Evolutionary conservation across 306 rosid species (phyloP), one percentile per base, ranked within the genome.

Genomic region (Dryas octopetala): DNA sequence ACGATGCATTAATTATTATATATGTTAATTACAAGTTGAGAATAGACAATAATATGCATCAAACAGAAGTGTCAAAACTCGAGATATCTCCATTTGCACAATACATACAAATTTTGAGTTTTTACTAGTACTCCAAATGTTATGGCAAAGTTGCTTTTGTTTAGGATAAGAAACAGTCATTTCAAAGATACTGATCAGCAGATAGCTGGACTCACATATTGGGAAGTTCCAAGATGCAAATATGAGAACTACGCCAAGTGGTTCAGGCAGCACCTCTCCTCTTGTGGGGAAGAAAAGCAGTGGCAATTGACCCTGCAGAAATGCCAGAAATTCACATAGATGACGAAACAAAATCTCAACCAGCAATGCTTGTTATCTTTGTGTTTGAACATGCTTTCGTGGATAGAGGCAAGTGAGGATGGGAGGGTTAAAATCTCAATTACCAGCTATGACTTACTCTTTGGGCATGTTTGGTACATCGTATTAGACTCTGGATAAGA

Each of bases 171-270:
- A 41, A n/a, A 19, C 19, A 17, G 4, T n/a, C 19, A 54, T 14
- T 15, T 43, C 3, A 19, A 0, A 45, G 41, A 45, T 9, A 10
- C 23, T 40, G 3, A 7, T 28, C 5, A 61, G 41, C 50, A 32
- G 53, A 68, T 41, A 44, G 47, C 7, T 70, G 76, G 43, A 84
- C 98, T 91, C 89, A 94, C 98, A 53, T 40, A 94, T 72, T 50
- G 97, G 98, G 85, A 90, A 88, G 84, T 94, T 94, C 98, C 98
- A 94, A 43, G 96, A 79, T 5, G 95, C 70, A 81, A 94, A 81
- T 73, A 94, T 83, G 76, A 94, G 96, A 81, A 94, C 92, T 7
- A 90, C 85, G 9, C 98, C 98, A 57, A 90, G 88, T 12, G 98
- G 97, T 60, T 94, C 97, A 1, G 98, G 69, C 66, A 90, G 32